Evolutionary conservation across 116 monocot species (phyloP), one percentile per base, ranked within the genome.

Genomic region (Zostera marina): DNA sequence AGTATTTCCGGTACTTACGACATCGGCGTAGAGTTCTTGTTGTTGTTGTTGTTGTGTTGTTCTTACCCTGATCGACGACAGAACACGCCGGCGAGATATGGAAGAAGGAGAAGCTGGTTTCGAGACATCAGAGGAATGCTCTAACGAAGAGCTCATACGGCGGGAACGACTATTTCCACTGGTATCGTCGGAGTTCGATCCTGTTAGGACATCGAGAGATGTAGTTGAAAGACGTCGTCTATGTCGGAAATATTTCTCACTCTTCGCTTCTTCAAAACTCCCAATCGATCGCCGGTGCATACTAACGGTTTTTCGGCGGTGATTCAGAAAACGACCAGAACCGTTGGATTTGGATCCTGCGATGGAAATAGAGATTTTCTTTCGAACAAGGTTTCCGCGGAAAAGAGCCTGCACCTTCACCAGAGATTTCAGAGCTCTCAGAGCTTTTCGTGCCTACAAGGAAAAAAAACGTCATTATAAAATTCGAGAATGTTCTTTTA

Each of bases 331-430:
- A 39, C 73, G 76, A 0, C 76, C 64, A 12, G 75, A 71, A 11
- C 62, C 74, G 12, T 67, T 32, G 32, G 0, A 32, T 32, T 32
- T 32, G 5, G 32, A 32, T 32, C 32, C 48, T n/a, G n/a, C n/a
- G 20, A 82, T 58, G 40, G 85, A 72, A 39, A 79, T 74, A 44
- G 79, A 77, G 79, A 82, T 79, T 41, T 79, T 76, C 25, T 72
- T 79, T 5, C 91, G 56, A 3, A 91, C 85, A 11, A 91, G 68
- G 55, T 79, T 76, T 15, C 91, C 91, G n/a, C 91, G 66, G 8
- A 85, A 79, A 9, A 85, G 62, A 38, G 91, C 91, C 54, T 91
- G 91, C 13, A 91, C 22, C 72, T 91, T 91, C 40, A 91, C 85
- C 41, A 91, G 59, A 47, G 85, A 76, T 71, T 82, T 85, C 1